These are phyloP conservation scores for Basipetospora chlamydospora DNA, from an alignment of 2,329 filamentous ascomycete genomes.

Conservation along the genomic window DNA sequence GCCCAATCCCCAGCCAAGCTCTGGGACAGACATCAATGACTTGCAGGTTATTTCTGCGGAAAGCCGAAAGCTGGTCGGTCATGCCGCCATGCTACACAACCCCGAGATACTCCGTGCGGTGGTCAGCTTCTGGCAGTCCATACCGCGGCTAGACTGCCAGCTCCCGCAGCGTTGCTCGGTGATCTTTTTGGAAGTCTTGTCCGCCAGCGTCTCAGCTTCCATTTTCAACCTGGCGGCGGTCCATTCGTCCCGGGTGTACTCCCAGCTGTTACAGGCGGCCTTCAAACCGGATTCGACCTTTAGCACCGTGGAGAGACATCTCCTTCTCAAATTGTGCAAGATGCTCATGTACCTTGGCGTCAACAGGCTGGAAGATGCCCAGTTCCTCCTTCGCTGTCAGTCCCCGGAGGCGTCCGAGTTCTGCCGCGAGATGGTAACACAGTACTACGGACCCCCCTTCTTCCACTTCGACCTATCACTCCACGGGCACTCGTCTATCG, in stretches of 20 bases:
- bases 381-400: constrained; percentile 48
- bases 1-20: no score
- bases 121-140: constrained; percentile 48
- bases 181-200: constrained; percentile 50
- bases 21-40: not conserved
- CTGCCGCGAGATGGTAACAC: constrained; percentile 55
- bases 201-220: constrained; percentile 42
- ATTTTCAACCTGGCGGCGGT: constrained; percentile 55
- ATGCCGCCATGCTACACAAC: constrained; percentile 39
- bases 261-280: constrained; percentile 47
- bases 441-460: constrained; percentile 64
- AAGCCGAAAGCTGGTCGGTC: constrained; percentile 33
- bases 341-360: constrained; percentile 62
- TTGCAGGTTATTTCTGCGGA: constrained; percentile 5
- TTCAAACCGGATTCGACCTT: constrained; percentile 39
- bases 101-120: constrained; percentile 49
- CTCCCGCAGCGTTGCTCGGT: constrained; percentile 40
- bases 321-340: constrained; percentile 53
- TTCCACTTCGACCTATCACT: constrained; percentile 89
- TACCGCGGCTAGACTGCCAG: constrained; percentile 31
- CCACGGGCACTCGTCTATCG: constrained; percentile 78
- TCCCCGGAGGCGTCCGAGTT: constrained; percentile 49
- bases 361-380: constrained; percentile 67
- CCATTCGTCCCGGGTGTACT: constrained; percentile 58
- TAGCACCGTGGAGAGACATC: constrained; percentile 37